A percentile compares a stretch with the other conserved stretches of the same genome.
Evolutionary conservation across 495 filamentous ascomycete species (phyloP).

Genomic region (Patellaria atrata): DNA sequence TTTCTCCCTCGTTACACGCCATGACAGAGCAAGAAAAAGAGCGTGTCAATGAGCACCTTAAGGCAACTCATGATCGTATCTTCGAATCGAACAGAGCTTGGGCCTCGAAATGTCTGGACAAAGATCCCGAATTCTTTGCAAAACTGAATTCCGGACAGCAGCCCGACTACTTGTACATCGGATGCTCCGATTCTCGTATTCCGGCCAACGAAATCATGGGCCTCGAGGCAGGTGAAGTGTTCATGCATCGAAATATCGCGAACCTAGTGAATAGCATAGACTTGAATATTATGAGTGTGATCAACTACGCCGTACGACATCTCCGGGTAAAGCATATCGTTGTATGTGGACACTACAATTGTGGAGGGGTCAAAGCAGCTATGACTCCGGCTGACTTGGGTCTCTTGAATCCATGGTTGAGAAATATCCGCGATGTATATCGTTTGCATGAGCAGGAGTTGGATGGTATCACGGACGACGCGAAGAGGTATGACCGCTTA

Average conservation of each 20-base stretch:
- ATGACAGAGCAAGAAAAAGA: too few relatives aligned
- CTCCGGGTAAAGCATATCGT: constrained; percentile 50
- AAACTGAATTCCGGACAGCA: constrained; percentile 38
- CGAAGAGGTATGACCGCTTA: constrained; percentile 36
- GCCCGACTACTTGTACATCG: constrained; percentile 51
- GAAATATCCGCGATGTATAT: constrained; percentile 47
- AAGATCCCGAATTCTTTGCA: constrained; percentile 42
- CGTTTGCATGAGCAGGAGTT: constrained; percentile 42
- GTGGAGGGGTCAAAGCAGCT: constrained; percentile 48
- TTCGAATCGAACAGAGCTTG: constrained; percentile 41
- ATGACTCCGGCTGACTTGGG: constrained; percentile 44
- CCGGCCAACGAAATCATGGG: constrained; percentile 47
- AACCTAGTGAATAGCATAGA: constrained; percentile 42
- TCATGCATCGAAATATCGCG: constrained; percentile 51
- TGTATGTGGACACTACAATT: constrained; percentile 50
- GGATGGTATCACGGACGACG: constrained; percentile 33
- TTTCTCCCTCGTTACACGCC: too few relatives aligned
- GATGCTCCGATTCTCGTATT: constrained; percentile 49
- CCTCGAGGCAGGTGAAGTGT: constrained; percentile 43
- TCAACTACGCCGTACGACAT: constrained; percentile 45
- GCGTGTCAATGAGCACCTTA: constrained; percentile 13
- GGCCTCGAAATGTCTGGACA: constrained; percentile 35
- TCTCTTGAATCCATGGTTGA: constrained; percentile 45
- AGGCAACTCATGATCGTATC: constrained; percentile 30
- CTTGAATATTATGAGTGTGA: constrained; percentile 39